phyloP scores from a whole-genome alignment of 805 yeast species.

The Cyberlindnera maritima region DNA sequence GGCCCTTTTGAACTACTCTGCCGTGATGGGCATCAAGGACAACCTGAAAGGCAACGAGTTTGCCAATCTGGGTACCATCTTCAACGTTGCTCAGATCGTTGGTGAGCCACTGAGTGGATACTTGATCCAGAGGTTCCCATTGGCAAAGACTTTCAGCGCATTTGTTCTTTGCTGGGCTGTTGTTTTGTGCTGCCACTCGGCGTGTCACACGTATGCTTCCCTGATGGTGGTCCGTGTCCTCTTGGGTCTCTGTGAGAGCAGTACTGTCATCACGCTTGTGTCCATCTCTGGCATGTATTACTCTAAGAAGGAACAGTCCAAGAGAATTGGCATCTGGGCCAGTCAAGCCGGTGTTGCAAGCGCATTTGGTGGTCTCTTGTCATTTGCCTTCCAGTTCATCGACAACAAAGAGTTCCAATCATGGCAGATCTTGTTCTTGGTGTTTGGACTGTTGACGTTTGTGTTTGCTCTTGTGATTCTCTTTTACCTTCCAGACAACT shows the following conservation, averaged over 20 bases:
- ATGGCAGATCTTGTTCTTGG: constrained; percentile 58
- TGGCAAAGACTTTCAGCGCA: constrained; percentile 45
- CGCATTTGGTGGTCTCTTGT: constrained; percentile 42
- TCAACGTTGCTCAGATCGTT: constrained; percentile 48
- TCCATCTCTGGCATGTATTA: constrained; percentile 60
- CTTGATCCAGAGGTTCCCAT: constrained; percentile 48
- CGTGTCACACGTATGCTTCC: constrained; percentile 48
- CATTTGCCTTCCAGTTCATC: constrained; percentile 53
- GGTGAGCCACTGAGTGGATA: constrained; percentile 47
- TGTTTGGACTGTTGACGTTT: constrained; percentile 51
- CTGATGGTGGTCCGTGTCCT: constrained; percentile 50
- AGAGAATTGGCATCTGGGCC: constrained; percentile 52
- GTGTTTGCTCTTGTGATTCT: constrained; percentile 43
- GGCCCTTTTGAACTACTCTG: constrained; percentile 53
- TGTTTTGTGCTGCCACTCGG: constrained; percentile 45
- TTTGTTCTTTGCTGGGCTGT: constrained; percentile 51
- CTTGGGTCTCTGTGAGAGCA: constrained; percentile 50
- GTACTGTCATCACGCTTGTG: constrained; percentile 53
- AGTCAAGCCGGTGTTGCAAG: constrained; percentile 50
- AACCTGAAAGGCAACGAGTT: constrained; percentile 46
- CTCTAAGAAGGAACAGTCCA: constrained; percentile 47
- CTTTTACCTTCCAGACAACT: constrained; percentile 48
- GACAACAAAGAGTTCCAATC: constrained; percentile 37
- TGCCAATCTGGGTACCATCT: constrained; percentile 50
- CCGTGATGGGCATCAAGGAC: constrained; percentile 59